These are phyloP conservation scores for Scleromitrula shiraiana DNA, from an alignment of 2,329 filamentous ascomycete species.

Conservation along the genomic window DNA sequence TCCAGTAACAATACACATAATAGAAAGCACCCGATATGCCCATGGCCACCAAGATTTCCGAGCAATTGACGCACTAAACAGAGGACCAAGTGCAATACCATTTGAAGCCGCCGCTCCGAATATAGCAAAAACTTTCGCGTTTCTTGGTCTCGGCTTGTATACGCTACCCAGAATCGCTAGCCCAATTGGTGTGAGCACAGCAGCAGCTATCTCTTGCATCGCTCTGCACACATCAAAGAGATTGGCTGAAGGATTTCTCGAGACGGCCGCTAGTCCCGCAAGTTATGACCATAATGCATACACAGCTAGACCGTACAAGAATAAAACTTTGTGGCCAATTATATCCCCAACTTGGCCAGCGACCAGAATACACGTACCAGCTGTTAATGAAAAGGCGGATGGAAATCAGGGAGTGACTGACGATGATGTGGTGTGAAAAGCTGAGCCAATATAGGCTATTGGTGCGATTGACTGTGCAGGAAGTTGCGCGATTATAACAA, in stretches of 20 bases:
- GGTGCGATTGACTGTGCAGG: not conserved
- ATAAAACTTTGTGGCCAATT: slow-evolving; percentile 48
- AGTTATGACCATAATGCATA: slow-evolving; percentile 15
- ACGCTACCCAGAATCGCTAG: slow-evolving; percentile 52
- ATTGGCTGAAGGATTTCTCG: slow-evolving; percentile 3
- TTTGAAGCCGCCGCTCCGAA: slow-evolving; percentile 39
- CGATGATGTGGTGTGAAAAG: not conserved
- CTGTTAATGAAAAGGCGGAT: slow-evolving; percentile 32
- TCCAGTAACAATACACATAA: slow-evolving; percentile 14
- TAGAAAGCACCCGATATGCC: slow-evolving; percentile 39
- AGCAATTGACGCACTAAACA: slow-evolving; percentile 9
- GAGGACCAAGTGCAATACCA: slow-evolving; percentile 34
- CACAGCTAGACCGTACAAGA: slow-evolving; percentile 39
- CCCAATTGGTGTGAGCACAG: slow-evolving; percentile 55
- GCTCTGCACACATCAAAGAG: slow-evolving; percentile 41
- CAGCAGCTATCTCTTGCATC: slow-evolving; percentile 53
- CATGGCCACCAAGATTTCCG: slow-evolving; percentile 43
- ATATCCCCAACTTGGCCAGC: slow-evolving; percentile 49
- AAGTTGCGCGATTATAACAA: not conserved
- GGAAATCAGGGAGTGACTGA: not conserved
- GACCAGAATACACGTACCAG: slow-evolving; percentile 50
- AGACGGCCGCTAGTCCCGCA: slow-evolving; percentile 18
- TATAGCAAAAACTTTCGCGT: slow-evolving; percentile 50
- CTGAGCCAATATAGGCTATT: not conserved
- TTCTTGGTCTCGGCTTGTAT: slow-evolving; percentile 45